phyloP scores from a whole-genome alignment of 1,139 yeast genomes.

The Yamadazyma trypodendri region DNA sequence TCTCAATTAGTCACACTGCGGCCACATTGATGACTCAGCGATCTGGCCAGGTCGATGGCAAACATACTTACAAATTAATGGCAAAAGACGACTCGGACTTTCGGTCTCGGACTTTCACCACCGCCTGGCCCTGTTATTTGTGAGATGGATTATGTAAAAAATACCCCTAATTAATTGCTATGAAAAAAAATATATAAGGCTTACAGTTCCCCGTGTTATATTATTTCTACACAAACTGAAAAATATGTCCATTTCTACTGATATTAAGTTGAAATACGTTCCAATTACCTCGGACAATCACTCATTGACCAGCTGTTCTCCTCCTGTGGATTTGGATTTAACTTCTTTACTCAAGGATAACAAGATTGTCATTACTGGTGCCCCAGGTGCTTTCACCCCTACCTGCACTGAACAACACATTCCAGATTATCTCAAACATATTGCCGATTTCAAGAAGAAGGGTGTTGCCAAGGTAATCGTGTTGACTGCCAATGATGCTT shows the following conservation, averaged over 20 bases:
- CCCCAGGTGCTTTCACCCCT: slow-evolving; percentile 93
- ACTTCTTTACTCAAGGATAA: slow-evolving; percentile 47
- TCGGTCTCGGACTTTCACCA: no score
- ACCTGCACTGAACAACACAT: slow-evolving; percentile 81
- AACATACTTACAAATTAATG: no score
- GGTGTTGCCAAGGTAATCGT: slow-evolving; percentile 74
- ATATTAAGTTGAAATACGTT: slow-evolving; percentile 53
- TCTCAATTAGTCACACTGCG: no score
- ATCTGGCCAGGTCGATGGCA: no score
- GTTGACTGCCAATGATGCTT: slow-evolving; percentile 78
- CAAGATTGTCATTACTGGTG: slow-evolving; percentile 70
- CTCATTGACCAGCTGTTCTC: slow-evolving; percentile 50
- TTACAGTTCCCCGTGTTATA: background rate
- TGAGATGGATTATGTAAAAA: no score
- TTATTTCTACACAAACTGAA: background rate
- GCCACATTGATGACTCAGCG: no score
- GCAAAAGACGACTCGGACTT: no score
- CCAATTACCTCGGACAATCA: slow-evolving; percentile 50
- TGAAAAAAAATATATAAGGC: slow-evolving; percentile 2
- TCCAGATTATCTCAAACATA: slow-evolving; percentile 64
- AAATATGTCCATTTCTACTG: slow-evolving; percentile 43
- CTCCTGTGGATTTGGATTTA: slow-evolving; percentile 52
- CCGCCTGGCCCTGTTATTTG: no score
- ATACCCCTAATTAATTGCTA: background rate
- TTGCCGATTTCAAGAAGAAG: slow-evolving; percentile 55